Base-by-base conservation (phyloP, 176 grass and related monocot genomes). In the Calamus simplicifolius region DNA sequence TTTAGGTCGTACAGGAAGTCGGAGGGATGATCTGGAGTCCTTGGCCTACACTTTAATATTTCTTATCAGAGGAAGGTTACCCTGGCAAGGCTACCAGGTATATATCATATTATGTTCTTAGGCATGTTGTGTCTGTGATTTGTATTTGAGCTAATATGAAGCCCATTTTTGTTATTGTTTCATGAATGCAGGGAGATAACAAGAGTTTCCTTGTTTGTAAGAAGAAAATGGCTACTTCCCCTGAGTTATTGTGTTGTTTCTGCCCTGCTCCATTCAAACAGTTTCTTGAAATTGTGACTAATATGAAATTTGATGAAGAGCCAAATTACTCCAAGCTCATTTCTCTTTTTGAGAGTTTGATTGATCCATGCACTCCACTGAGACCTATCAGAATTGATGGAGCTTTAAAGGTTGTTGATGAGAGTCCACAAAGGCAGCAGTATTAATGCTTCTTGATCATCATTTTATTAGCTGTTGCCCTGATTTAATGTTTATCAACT, bases 241-340 rank as follows among this genome's bases (percentile, higher is more conserved):
- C 91, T 62, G 91, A 96, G 74, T 64, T 85, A 49, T 63, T 96
- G 73, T 96, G 91, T 58, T 87, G 83, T 81, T 84, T 90, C 55
- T 96, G 83, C 53, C 80, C 91, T 18, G 83, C 72, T 66, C 86
- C 86, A 61, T 96, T 96, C 73, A 90, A 86, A 59, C 83, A 81
- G 52, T 96, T 96, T 73, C 72, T 96, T 49, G 91, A 96, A 58
- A 82, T 57, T 3, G 91, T 96, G 74, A 90, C 91, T 59, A 96
- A 96, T 72, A 96, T 96, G 91, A 96, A 62, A 90, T 96, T 96
- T 54, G 91, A 96, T 58, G 91, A 96, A 84, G 91, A 96, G 68
- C 91, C 91, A 69, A 96, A 90, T 27, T 96, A 96, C 56, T 57
- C 86, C 5, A 96, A 87, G 72, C 86, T 96, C 21, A 96, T 96